phyloP scores from a whole-genome alignment of 345 rosid genomes.

The Carallia pectinifolia region DNA sequence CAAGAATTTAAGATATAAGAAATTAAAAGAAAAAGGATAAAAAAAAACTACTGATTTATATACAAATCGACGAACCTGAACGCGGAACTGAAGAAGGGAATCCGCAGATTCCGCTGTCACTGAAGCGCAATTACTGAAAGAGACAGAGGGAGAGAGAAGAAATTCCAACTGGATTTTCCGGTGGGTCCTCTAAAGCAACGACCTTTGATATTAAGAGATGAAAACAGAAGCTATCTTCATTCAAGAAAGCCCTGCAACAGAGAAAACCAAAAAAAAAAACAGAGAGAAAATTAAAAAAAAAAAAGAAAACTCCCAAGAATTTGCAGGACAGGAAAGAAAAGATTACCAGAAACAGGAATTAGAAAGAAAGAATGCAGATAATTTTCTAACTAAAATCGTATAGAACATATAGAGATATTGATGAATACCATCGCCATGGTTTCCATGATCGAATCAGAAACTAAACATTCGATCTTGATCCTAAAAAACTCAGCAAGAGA shows the following conservation, averaged over 20 bases:
- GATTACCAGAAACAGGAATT: too few species aligned
- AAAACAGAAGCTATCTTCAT: not conserved
- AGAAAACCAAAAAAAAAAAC: not conserved
- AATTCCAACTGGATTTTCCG: not conserved
- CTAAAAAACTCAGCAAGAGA: too few species aligned
- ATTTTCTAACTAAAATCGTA: too few species aligned
- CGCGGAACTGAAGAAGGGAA: conserved; percentile 7
- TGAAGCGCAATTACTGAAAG: not conserved
- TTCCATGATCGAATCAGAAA: too few species aligned
- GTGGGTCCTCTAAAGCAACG: not conserved
- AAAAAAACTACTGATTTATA: too few species aligned
- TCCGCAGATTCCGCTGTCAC: not conserved
- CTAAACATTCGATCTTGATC: too few species aligned
- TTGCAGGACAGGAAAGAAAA: too few species aligned
- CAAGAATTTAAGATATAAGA: too few species aligned
- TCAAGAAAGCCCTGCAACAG: not conserved
- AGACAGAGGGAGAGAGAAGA: not conserved
- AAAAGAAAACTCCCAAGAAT: not conserved
- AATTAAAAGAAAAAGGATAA: too few species aligned
- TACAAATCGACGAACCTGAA: not conserved
- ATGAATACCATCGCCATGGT: too few species aligned
- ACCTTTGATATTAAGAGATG: not conserved
- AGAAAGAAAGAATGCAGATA: too few species aligned
- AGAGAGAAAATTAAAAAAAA: not conserved
- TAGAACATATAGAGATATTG: too few species aligned